Percentiles rank a stretch among this genome's conserved stretches.
Evolutionary conservation across 306 rosid genomes (phyloP).

Genomic region (Cicer chorassanicum): DNA sequence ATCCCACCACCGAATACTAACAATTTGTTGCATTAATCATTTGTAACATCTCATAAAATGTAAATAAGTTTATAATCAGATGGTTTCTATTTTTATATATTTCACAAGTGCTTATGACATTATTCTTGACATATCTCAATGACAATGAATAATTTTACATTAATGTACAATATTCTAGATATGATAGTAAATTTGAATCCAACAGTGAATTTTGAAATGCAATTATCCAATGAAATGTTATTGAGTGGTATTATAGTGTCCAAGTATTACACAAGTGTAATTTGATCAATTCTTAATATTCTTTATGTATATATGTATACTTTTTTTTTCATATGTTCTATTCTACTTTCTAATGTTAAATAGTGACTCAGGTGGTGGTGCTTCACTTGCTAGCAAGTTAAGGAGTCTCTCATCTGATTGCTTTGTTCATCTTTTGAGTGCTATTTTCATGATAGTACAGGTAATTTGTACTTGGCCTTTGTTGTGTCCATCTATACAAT

Average conservation of each 20-base stretch:
- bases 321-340: slow-evolving; percentile 7
- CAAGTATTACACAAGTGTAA: background rate
- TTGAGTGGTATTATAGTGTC: background rate
- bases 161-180: background rate
- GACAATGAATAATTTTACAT: slow-evolving; percentile 2
- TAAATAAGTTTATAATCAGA: slow-evolving; percentile 2
- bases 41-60: background rate
- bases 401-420: slow-evolving; percentile 88
- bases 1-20: background rate
- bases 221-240: background rate
- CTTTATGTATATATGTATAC: background rate
- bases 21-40: background rate
- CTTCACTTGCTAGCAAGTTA: slow-evolving; percentile 98
- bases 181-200: slow-evolving; percentile 3
- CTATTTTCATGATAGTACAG: slow-evolving; percentile 88
- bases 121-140: slow-evolving; percentile 3
- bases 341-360: slow-evolving; percentile 44
- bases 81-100: background rate
- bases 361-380: slow-evolving; percentile 81
- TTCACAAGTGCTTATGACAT: background rate
- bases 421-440: slow-evolving; percentile 94
- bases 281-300: background rate
- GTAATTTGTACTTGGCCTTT: slow-evolving; percentile 75
- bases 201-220: background rate
- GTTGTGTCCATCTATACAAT: slow-evolving; percentile 22